A percentile compares a stretch with the other conserved stretches of the same genome.
Conservation (phyloP, 208 protist genomes). For the Wallacemonas sp. region DNA sequence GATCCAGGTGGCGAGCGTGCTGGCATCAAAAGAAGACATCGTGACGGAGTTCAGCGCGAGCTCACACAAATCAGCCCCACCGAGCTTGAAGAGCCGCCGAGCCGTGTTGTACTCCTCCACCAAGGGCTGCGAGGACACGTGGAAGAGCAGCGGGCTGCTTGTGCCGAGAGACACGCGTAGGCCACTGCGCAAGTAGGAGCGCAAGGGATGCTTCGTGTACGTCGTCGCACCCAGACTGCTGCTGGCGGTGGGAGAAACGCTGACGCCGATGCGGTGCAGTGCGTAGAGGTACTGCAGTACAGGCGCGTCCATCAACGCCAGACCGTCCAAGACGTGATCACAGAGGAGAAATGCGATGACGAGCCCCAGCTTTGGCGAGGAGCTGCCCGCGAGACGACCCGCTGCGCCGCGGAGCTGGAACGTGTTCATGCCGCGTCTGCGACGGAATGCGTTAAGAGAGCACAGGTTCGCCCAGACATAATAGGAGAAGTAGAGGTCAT, state of each 20-base stretch:
- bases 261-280: slow-evolving; percentile 94
- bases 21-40: slow-evolving; percentile 74
- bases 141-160: slow-evolving; percentile 89
- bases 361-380: slow-evolving; percentile 62
- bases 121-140: slow-evolving; percentile 90
- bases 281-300: slow-evolving; percentile 98
- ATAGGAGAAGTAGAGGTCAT: slow-evolving; percentile 85
- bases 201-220: slow-evolving; percentile 95
- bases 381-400: slow-evolving; percentile 33
- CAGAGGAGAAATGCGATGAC: slow-evolving; percentile 88
- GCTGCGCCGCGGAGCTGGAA: slow-evolving; percentile 95
- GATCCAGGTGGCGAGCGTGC: slow-evolving; percentile 57
- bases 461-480: slow-evolving; percentile 98
- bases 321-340: slow-evolving; percentile 94
- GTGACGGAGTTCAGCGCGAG: slow-evolving; percentile 83
- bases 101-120: slow-evolving; percentile 88
- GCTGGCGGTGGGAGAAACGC: slow-evolving; percentile 96
- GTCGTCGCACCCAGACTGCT: slow-evolving; percentile 95
- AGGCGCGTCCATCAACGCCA: slow-evolving; percentile 89
- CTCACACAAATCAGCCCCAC: slow-evolving; percentile 81
- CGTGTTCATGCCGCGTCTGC: slow-evolving; percentile 81
- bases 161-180: slow-evolving; percentile 97
- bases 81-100: slow-evolving; percentile 66
- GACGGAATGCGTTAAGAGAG: slow-evolving; percentile 95
- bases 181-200: slow-evolving; percentile 90